Conservation (phyloP, 2,329 filamentous ascomycete genomes). For the Pleoardoris graminearum region DNA sequence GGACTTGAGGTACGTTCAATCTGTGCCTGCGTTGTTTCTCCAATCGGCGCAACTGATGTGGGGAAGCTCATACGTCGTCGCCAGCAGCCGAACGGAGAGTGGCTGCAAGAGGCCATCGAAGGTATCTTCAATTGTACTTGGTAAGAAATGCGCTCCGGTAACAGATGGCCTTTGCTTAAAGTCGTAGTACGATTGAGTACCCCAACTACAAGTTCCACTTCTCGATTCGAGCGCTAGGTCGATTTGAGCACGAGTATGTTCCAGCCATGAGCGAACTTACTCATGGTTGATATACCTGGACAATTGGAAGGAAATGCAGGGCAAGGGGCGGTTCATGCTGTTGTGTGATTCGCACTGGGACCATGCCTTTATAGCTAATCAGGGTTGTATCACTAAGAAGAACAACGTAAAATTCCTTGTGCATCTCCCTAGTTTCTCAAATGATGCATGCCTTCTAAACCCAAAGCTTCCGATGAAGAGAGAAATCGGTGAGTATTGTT, state of each 20-base stretch:
- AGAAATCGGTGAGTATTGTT: too few species aligned
- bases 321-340: too few species aligned
- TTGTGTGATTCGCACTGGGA: too few species aligned
- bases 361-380: too few species aligned
- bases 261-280: neutral
- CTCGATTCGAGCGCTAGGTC: constrained; percentile 84
- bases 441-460: too few species aligned
- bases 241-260: neutral
- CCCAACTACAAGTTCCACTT: constrained; percentile 99
- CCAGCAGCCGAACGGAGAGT: constrained; percentile 88
- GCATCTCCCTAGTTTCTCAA: too few species aligned
- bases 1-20: constrained; percentile 79
- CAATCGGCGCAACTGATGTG: neutral
- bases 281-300: too few species aligned
- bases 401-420: too few species aligned
- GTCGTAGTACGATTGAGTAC: constrained; percentile 85
- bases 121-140: constrained; percentile 99
- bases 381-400: too few species aligned
- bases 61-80: constrained; percentile 47
- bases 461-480: too few species aligned
- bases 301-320: too few species aligned
- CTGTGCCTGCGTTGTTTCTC: neutral
- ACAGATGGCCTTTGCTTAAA: constrained; percentile 11
- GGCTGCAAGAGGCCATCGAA: constrained; percentile 92
- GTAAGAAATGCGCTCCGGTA: constrained; percentile 53